Evolutionary conservation across 1,284 basidiomycete species (phyloP), one percentile per base, ranked within the genome.

Genomic region (Ustilago trichophora): DNA sequence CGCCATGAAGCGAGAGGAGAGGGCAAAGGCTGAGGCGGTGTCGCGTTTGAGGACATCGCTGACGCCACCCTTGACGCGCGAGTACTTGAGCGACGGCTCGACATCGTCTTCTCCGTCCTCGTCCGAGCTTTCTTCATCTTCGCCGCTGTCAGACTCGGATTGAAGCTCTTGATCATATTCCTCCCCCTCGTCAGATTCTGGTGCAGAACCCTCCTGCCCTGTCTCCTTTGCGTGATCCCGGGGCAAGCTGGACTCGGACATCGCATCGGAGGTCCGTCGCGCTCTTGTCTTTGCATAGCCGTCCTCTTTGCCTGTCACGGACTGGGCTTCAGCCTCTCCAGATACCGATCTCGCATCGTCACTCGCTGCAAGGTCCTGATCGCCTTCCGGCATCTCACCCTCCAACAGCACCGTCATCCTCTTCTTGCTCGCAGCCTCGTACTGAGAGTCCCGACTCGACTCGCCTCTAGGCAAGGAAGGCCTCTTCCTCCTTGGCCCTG

Each of bases 11-110:
- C 65, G 45, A 3, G 58, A 18, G 0, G 90, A 90, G 26, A 95
- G 87, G 16, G 89, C 87, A 21, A 79, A 63, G 6, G 77, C 60
- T 13, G 74, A 78, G n/a, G 76, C 73, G 7, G 75, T 90, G 80
- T 98, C 94, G 78, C 90, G 92, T 82, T 88, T 88, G 44, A 97
- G 85, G n/a, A 97, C 83, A 72, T 92, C 90, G 3, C 87, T 86
- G 34, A 91, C 84, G 3, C 87, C 84, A 6, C 91, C 91, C 35
- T 87, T 86, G 48, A 98, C 85, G 38, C 90, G 86, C 68, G 90
- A 88, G 80, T 98, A 98, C 81, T 98, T 98, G 76, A 98, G 86
- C 0, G 91, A 87, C 7, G 75, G 77, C 56, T 80, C 78, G 5
- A 55, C 57, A 8, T 71, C 67, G 22, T 71, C 67, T 9, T 64